Evolutionary conservation across 139 green algal genomes (phyloP), one percentile per base, ranked within the genome.

Genomic region (Chlamydomonas asymmetrica): DNA sequence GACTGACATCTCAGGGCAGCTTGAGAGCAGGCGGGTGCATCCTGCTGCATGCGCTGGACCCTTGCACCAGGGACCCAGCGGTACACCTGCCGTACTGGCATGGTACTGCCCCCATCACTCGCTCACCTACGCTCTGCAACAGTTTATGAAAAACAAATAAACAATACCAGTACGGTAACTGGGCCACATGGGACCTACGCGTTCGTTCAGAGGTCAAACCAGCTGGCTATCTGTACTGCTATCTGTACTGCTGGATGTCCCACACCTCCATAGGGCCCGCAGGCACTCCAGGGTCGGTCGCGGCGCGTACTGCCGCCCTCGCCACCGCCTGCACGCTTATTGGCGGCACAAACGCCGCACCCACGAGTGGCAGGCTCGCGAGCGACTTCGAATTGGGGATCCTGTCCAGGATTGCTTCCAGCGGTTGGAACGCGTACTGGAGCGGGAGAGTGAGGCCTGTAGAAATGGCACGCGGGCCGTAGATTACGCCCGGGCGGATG

Each of bases 401-500:
- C 9, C 82, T 25, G 6, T 73, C 74, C 40, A 97, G 75, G 16
- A 84, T 71, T 43, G 72, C 75, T 54, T 93, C 86, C n/a, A 94
- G 10, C 0, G 89, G 91, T 22, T 52, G 56, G 34, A 86, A 84
- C 13, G 93, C 45, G 23, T 78, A 50, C 5, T 80, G 57, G 16
- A 98, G 85, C 2, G 92, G 93, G 39, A 97, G 61, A 2, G 68
- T 87, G 1, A 90, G 13, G 56, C 5, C 67, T 49, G 67, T 49
- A 29, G 61, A 72, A 29, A 95, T 75, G 9, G 84, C 66, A 2
- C 92, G 80, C 48, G 85, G 88, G 23, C 94, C 94, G 79, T 97
- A 90, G 37, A 98, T 94, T 60, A 97, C 88, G 29, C 85, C 78
- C 0, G 94, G 94, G 4, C 92, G 75, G 63, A 98, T 63, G 20